Conservation (phyloP, 352 stramenopile genomes). For the Phytophthora vignae region DNA sequence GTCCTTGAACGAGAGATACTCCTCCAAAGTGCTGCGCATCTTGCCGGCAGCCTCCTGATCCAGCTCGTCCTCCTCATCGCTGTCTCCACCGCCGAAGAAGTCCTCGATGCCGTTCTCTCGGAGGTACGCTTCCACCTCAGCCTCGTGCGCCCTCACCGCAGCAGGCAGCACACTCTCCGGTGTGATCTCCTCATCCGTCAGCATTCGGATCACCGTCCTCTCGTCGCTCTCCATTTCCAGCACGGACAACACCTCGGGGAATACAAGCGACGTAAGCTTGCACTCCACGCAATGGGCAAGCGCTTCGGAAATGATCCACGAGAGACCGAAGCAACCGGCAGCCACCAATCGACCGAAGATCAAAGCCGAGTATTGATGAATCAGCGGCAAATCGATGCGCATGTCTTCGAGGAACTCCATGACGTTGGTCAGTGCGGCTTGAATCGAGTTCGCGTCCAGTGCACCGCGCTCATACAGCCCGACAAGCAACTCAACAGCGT, state of each 20-base stretch:
- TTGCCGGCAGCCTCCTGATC: constrained; percentile 70
- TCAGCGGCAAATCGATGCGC: constrained; percentile 85
- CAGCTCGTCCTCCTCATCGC: constrained; percentile 65
- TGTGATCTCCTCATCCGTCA: constrained; percentile 83
- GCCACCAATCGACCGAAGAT: constrained; percentile 81
- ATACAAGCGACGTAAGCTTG: constrained; percentile 71
- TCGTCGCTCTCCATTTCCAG: constrained; percentile 76
- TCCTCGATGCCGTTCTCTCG: constrained; percentile 67
- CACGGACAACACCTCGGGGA: constrained; percentile 78
- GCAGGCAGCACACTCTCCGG: constrained; percentile 58
- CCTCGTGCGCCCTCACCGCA: constrained; percentile 47
- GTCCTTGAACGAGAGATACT: constrained; percentile 84
- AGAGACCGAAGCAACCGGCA: constrained; percentile 84
- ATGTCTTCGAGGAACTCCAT: constrained; percentile 90
- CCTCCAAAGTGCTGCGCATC: constrained; percentile 76
- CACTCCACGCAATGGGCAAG: constrained; percentile 65
- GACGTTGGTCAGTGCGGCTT: constrained; percentile 68
- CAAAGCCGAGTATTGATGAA: constrained; percentile 81
- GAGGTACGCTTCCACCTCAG: constrained; percentile 66
- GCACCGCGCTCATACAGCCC: constrained; percentile 73
- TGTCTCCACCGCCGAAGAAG: constrained; percentile 65
- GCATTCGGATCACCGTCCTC: constrained; percentile 73
- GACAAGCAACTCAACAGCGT: constrained; percentile 80
- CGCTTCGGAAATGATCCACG: constrained; percentile 77
- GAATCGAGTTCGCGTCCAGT: constrained; percentile 77